Evolutionary conservation across 805 yeast species (phyloP).

Genomic region (Metahyphopichia silvanorum): DNA sequence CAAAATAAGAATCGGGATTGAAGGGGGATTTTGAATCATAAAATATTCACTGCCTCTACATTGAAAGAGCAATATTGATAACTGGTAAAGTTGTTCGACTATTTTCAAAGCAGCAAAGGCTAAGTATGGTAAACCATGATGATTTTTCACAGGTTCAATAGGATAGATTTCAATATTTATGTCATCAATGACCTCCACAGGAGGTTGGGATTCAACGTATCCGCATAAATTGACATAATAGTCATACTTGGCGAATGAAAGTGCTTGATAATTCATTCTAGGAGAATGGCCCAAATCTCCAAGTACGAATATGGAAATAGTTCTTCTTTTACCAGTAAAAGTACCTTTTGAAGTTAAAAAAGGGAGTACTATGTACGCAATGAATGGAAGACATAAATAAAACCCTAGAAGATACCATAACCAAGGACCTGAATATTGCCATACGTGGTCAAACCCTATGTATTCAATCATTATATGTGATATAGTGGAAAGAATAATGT

Average conservation of each 20-base stretch:
- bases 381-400: slow-evolving; percentile 45
- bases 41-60: slow-evolving; percentile 65
- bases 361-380: slow-evolving; percentile 41
- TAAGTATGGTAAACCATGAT: slow-evolving; percentile 46
- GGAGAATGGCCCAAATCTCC: slow-evolving; percentile 97
- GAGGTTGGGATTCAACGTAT: slow-evolving; percentile 58
- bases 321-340: slow-evolving; percentile 29
- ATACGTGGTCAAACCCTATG: slow-evolving; percentile 17
- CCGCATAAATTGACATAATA: slow-evolving; percentile 84
- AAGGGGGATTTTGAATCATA: slow-evolving; percentile 89
- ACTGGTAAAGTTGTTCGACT: slow-evolving; percentile 46
- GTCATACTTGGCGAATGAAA: slow-evolving; percentile 65
- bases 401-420: slow-evolving; percentile 42
- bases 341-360: slow-evolving; percentile 20
- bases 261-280: slow-evolving; percentile 87
- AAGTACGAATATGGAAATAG: slow-evolving; percentile 75
- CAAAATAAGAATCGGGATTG: slow-evolving; percentile 74
- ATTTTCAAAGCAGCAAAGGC: slow-evolving; percentile 61
- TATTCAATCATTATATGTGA: no score
- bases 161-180: slow-evolving; percentile 50
- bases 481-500: no score
- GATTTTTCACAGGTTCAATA: slow-evolving; percentile 40
- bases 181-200: slow-evolving; percentile 49
- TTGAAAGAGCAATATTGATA: slow-evolving; percentile 47
- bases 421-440: slow-evolving; percentile 30